Conservation (phyloP, 345 rosid species). For the Laguncularia racemosa region DNA sequence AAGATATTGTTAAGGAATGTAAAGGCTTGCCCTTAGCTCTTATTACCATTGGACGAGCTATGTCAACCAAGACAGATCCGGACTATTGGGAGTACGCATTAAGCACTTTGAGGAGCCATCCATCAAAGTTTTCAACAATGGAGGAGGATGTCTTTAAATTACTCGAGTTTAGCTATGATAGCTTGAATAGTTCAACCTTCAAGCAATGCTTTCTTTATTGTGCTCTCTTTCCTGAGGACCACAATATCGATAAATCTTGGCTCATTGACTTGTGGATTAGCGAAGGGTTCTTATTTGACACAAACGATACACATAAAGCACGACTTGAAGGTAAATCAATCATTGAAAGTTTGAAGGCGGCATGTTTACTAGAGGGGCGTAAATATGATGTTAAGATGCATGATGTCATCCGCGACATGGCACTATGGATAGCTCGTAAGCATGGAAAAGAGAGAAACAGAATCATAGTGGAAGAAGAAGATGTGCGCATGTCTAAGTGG, state of each 20-base stretch:
- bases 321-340: slow-evolving; percentile 17
- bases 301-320: neutral
- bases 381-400: slow-evolving; percentile 26
- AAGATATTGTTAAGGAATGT: slow-evolving; percentile 3
- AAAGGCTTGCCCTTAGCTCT: slow-evolving; percentile 15
- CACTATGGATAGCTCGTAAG: slow-evolving; percentile 24
- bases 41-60: slow-evolving; percentile 11
- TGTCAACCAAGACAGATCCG: slow-evolving; percentile 4
- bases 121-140: slow-evolving; percentile 3
- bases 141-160: neutral
- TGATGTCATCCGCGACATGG: slow-evolving; percentile 36
- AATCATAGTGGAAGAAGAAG: slow-evolving; percentile 10
- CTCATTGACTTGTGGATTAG: slow-evolving; percentile 17
- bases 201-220: slow-evolving; percentile 9
- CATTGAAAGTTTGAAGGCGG: slow-evolving; percentile 15
- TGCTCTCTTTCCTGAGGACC: slow-evolving; percentile 19
- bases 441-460: slow-evolving; percentile 6
- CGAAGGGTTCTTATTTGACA: slow-evolving; percentile 20
- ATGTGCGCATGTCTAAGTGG: slow-evolving; percentile 7
- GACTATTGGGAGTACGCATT: slow-evolving; percentile 11
- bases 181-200: neutral
- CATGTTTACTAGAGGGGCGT: slow-evolving; percentile 16
- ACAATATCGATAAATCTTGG: neutral
- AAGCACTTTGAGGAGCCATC: neutral
- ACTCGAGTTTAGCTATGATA: slow-evolving; percentile 1